phyloP scores from a whole-genome alignment of 2,329 filamentous ascomycete species.

The Coniochaeta ligniaria region DNA sequence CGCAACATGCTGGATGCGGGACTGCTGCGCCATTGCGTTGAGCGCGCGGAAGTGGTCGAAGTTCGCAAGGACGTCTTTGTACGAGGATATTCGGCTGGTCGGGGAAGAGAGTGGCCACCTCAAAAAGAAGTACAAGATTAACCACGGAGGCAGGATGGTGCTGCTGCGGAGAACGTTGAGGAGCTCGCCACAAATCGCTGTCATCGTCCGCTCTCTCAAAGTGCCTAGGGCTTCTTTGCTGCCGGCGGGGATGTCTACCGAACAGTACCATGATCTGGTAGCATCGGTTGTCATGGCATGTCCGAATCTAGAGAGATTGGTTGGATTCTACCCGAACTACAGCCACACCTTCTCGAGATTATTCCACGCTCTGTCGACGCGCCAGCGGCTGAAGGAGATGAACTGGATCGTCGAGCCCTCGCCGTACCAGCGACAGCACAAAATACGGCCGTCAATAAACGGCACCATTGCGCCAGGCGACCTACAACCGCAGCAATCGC shows the following conservation, averaged over 20 bases:
- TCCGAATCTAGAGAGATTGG: slow-evolving; percentile 54
- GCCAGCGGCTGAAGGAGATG: slow-evolving; percentile 48
- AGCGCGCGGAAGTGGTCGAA: slow-evolving; percentile 44
- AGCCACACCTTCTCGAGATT: slow-evolving; percentile 49
- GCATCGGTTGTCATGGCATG: slow-evolving; percentile 58
- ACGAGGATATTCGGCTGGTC: slow-evolving; percentile 51
- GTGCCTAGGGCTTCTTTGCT: slow-evolving; percentile 36
- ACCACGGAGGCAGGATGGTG: slow-evolving; percentile 43
- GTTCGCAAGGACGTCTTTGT: slow-evolving; percentile 43
- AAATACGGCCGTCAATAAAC: slow-evolving; percentile 13
- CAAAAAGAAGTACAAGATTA: slow-evolving; percentile 50
- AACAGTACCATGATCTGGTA: slow-evolving; percentile 49
- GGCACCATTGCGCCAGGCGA: slow-evolving; percentile 21
- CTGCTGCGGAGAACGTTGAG: slow-evolving; percentile 52
- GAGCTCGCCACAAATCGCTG: slow-evolving; percentile 43
- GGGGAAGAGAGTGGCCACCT: slow-evolving; percentile 48
- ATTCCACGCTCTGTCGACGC: slow-evolving; percentile 52
- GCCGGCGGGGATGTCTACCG: slow-evolving; percentile 29
- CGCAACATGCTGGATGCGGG: slow-evolving; percentile 59
- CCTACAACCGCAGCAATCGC: slow-evolving; percentile 28
- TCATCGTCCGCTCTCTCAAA: slow-evolving; percentile 49
- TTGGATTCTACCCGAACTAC: slow-evolving; percentile 46
- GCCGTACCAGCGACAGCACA: slow-evolving; percentile 26
- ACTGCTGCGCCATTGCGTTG: slow-evolving; percentile 43
- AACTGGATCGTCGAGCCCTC: slow-evolving; percentile 47